Evolutionary conservation across 2,329 filamentous ascomycete species (phyloP).

Genomic region (Penicillium occitanis): DNA sequence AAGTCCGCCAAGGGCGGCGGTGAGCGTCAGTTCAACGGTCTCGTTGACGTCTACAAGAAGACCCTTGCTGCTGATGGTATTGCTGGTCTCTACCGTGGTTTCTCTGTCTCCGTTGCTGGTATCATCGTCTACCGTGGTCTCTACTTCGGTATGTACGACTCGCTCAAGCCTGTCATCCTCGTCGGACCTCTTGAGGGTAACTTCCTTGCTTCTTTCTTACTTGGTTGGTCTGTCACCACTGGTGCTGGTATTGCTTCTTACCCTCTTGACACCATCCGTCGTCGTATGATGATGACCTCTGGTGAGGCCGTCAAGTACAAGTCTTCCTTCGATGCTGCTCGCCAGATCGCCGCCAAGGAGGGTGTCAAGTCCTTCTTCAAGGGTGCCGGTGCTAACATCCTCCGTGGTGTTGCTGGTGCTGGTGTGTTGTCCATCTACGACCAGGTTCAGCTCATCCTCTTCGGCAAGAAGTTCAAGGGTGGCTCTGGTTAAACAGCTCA

Average conservation of each 20-base stretch:
- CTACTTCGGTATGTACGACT: constrained; percentile 99
- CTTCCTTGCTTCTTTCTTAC: constrained; percentile 98
- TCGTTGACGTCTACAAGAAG: constrained; percentile 99
- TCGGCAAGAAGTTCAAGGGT: constrained; percentile 98
- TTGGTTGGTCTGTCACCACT: constrained; percentile 99
- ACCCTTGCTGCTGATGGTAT: constrained; percentile 98
- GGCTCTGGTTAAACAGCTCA: constrained; percentile 34
- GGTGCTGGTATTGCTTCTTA: constrained; percentile 99
- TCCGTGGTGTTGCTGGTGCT: constrained; percentile 99
- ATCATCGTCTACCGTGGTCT: constrained; percentile 99
- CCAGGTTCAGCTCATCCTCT: constrained; percentile 97
- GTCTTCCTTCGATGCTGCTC: constrained; percentile 89
- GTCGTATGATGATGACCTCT: constrained; percentile 99
- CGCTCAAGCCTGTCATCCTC: constrained; percentile 97
- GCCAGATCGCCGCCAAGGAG: constrained; percentile 95
- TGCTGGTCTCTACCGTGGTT: constrained; percentile 99
- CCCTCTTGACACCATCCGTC: constrained; percentile 99
- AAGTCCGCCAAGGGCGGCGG: constrained; percentile 94
- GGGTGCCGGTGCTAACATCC: constrained; percentile 99
- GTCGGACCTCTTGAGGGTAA: constrained; percentile 88
- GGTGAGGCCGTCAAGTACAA: constrained; percentile 99
- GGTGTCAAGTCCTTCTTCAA: constrained; percentile 99
- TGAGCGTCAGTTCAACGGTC: constrained; percentile 99
- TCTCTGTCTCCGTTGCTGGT: constrained; percentile 98
- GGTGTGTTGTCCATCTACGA: constrained; percentile 99